phyloP scores from a whole-genome alignment of 768 basidiomycete species.

The Sporobolomyces phaffii region DNA sequence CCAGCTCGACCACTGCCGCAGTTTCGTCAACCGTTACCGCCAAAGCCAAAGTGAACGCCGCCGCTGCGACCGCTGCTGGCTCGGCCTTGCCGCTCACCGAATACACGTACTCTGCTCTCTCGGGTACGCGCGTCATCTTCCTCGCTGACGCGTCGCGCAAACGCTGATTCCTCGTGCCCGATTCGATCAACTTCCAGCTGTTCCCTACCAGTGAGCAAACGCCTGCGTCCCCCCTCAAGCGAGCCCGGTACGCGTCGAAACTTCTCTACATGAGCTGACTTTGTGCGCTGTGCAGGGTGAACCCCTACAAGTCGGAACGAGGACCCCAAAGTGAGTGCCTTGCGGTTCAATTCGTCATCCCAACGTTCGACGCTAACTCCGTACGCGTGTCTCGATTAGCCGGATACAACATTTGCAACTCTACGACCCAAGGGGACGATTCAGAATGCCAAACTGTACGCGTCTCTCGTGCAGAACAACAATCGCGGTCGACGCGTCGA shows the following conservation, averaged over 20 bases:
- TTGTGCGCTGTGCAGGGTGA: conserved; percentile 7
- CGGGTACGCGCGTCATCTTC: background rate
- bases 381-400: background rate
- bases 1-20: background rate
- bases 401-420: conserved; percentile 11
- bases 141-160: background rate
- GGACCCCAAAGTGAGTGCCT: conserved; percentile 25
- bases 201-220: conserved; percentile 6
- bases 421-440: conserved; percentile 23
- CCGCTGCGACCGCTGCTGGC: background rate
- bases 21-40: background rate
- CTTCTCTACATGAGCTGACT: background rate
- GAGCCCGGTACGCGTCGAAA: too few species aligned
- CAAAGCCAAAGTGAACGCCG: background rate
- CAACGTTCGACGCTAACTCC: too few species aligned
- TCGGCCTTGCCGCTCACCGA: conserved; percentile 12
- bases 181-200: background rate
- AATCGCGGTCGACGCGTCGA: too few species aligned
- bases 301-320: conserved; percentile 16
- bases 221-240: background rate
- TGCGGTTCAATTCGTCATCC: too few species aligned
- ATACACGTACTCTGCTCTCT: conserved; percentile 23
- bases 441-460: conserved; percentile 22
- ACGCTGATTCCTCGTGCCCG: background rate
- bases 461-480: too few species aligned